Base-by-base conservation (phyloP, 139 green algal species). In the Asterochloris sp. region DNA sequence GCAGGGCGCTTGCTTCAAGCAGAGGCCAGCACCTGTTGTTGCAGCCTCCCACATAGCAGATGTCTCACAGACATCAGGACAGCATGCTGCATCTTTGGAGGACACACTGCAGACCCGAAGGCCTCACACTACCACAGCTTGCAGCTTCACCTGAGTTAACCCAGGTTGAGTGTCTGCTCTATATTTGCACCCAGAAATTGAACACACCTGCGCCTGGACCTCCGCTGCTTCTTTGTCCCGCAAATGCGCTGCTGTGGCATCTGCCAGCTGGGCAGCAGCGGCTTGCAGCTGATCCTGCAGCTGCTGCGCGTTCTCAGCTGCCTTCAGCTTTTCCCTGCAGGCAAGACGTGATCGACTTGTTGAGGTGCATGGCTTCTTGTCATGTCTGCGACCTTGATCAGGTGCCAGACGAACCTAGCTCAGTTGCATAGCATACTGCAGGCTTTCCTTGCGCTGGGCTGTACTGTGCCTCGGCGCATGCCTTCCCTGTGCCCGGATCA, bases 271-370 rank as follows among this genome's bases (percentile, higher is more conserved):
- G 38, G 38, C 38, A 54, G 38, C 38, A 54, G 38, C 38, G 6
- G 38, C 16, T 23, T 69, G n/a, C 60, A 17, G n/a, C 76, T 71
- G 19, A 54, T 23, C 60, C 23, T 73, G 76, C 76, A 27, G 15
- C 61, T 81, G 38, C 17, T 81, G 61, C 23, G n/a, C 61, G 24
- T 62, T 23, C 1, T 24, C 27, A 26, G 63, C 63, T 63, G 27
- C 63, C 63, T 74, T 17, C 63, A 64, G 10, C 87, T 78, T 89
- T 82, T 28, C 38, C 81, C 84, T 67, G 83, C 62, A 63, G 17
- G 47, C 28, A 38, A 77, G 24, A 61, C 68, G 76, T 10, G 26
- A 61, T 13, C 38, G 61, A 10, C 28, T 54, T 66, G n/a, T 26
- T 80, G 81, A 16, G 47, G 23, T 29, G 28, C 13, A 82, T 23